phyloP scores from a whole-genome alignment of 2,329 filamentous ascomycete species.

The Amphichorda felina region DNA sequence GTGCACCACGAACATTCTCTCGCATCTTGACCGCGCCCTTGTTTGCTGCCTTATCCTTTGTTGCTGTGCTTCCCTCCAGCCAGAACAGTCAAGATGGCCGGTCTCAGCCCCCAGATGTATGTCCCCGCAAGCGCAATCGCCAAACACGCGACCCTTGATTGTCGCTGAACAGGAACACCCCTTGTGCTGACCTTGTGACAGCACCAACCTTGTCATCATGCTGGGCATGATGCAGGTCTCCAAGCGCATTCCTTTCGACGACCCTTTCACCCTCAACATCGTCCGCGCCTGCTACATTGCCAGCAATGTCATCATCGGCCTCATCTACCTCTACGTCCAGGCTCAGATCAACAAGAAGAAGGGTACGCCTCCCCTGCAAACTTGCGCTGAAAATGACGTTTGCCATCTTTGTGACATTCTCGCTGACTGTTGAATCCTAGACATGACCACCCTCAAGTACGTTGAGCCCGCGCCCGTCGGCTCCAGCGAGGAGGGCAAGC shows the following conservation, averaged over 20 bases:
- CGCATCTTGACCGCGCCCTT: not conserved
- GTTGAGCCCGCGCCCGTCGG: constrained; percentile 93
- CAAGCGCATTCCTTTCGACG: constrained; percentile 90
- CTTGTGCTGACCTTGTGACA: constrained; percentile 28
- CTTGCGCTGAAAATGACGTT: not conserved
- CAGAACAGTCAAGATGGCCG: constrained; percentile 37
- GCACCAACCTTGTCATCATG: constrained; percentile 89
- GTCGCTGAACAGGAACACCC: not conserved
- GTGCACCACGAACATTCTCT: not conserved
- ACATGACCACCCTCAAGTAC: constrained; percentile 96
- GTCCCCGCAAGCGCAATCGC: constrained; percentile 12
- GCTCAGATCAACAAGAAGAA: constrained; percentile 89
- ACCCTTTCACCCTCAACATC: constrained; percentile 50
- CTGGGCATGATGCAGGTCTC: constrained; percentile 97
- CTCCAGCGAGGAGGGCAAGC: constrained; percentile 86
- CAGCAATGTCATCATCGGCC: constrained; percentile 71
- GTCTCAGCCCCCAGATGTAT: constrained; percentile 53
- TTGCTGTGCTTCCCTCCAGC: no score
- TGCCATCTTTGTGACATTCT: not conserved
- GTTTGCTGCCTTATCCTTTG: no score
- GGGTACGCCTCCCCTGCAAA: constrained; percentile 46
- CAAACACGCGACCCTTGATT: not conserved
- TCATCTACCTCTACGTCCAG: constrained; percentile 78
- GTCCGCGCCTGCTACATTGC: constrained; percentile 42
- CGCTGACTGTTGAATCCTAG: constrained; percentile 34